phyloP scores from a whole-genome alignment of 2,329 filamentous ascomycete species.

The Sordariomycetes sp. region DNA sequence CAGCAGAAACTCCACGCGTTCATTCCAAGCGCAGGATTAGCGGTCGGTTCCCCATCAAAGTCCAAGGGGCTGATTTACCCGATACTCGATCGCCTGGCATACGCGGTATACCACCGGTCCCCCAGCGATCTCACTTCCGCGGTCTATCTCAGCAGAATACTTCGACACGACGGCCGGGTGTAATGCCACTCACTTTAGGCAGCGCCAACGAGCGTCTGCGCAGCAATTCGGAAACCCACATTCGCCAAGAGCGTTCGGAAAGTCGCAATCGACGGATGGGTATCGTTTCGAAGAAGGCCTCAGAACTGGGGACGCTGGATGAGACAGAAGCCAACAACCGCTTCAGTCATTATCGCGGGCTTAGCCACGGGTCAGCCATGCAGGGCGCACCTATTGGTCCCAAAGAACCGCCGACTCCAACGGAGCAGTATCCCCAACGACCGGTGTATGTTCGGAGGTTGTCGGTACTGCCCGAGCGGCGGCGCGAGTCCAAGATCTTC shows the following conservation, averaged over 20 bases:
- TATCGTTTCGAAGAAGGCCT: conserved; percentile 49
- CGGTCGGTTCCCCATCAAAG: conserved; percentile 60
- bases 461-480: conserved; percentile 53
- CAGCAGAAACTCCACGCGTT: conserved; percentile 69
- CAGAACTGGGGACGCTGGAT: conserved; percentile 53
- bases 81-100: conserved; percentile 60
- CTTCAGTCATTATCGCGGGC: conserved; percentile 56
- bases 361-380: conserved; percentile 63
- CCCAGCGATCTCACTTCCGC: conserved; percentile 67
- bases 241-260: conserved; percentile 42
- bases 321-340: conserved; percentile 54
- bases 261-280: conserved; percentile 56
- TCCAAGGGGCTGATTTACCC: conserved; percentile 62
- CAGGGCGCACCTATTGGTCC: conserved; percentile 34
- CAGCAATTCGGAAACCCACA: conserved; percentile 54
- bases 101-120: conserved; percentile 65
- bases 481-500: conserved; percentile 50
- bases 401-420: conserved; percentile 51
- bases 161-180: conserved; percentile 56
- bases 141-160: conserved; percentile 61
- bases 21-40: conserved; percentile 53
- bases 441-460: conserved; percentile 55
- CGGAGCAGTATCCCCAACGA: conserved; percentile 46
- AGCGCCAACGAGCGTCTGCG: conserved; percentile 59
- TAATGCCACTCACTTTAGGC: conserved; percentile 62